These are phyloP conservation scores for Penicillium verrucosum DNA, from an alignment of 2,329 filamentous ascomycete genomes.

Conservation along the genomic window DNA sequence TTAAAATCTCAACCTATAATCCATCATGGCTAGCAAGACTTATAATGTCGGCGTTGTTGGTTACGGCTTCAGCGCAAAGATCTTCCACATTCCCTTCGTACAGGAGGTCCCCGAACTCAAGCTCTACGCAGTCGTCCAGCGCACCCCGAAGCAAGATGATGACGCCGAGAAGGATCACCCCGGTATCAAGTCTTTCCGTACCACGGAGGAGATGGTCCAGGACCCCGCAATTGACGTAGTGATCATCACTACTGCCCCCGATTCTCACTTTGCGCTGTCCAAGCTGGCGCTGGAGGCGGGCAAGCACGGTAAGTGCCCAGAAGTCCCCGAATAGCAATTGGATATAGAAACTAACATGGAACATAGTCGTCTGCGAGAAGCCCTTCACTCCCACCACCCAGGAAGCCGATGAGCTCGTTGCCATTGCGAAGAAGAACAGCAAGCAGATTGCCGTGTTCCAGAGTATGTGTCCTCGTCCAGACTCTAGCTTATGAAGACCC, in stretches of 20 bases:
- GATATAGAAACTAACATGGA: neutral
- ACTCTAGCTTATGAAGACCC: neutral
- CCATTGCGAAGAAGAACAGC: slow-evolving; percentile 51
- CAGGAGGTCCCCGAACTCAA: slow-evolving; percentile 60
- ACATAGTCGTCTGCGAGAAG: slow-evolving; percentile 70
- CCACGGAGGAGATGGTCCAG: slow-evolving; percentile 60
- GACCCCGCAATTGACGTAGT: slow-evolving; percentile 67
- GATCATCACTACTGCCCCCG: slow-evolving; percentile 67
- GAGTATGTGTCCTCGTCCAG: slow-evolving; percentile 40
- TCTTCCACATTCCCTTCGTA: slow-evolving; percentile 82
- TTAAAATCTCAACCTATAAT: neutral
- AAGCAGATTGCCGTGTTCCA: slow-evolving; percentile 67
- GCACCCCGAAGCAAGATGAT: slow-evolving; percentile 60
- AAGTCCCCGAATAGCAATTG: neutral
- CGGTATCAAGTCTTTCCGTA: slow-evolving; percentile 60
- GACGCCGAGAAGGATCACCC: slow-evolving; percentile 69
- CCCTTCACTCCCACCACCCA: slow-evolving; percentile 71
- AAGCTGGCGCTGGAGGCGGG: slow-evolving; percentile 64
- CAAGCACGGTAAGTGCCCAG: slow-evolving; percentile 56
- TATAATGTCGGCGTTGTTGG: slow-evolving; percentile 59
- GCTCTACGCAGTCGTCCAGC: slow-evolving; percentile 73
- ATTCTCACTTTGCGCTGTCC: slow-evolving; percentile 65
- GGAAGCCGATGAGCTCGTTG: slow-evolving; percentile 63
- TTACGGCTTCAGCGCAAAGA: slow-evolving; percentile 66
- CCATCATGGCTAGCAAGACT: slow-evolving; percentile 42